These are phyloP conservation scores for Bacterosira constricta DNA, from an alignment of 108 stramenopile species.

Conservation along the genomic window DNA sequence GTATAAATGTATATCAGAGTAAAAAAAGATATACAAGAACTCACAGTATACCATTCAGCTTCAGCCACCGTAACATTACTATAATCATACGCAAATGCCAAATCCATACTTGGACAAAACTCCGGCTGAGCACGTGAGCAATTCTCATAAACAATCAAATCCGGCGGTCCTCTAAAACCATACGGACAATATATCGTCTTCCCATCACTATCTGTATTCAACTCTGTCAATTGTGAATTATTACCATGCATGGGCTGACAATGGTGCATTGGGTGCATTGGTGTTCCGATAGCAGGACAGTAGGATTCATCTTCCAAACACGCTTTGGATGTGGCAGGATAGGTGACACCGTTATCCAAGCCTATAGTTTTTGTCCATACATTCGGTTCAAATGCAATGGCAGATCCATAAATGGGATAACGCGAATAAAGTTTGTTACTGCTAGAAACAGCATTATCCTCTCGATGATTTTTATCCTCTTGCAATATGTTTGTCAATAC, in stretches of 20 bases:
- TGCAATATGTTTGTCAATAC: slow-evolving; percentile 15
- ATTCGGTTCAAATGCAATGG: slow-evolving; percentile 24
- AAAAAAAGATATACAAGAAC: neutral
- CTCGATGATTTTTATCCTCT: slow-evolving; percentile 9
- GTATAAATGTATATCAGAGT: neutral
- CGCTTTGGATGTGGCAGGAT: slow-evolving; percentile 2
- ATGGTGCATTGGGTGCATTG: too few species aligned
- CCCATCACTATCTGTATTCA: slow-evolving; percentile 15
- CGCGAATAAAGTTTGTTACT: neutral
- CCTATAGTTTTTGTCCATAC: neutral
- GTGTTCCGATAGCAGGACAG: too few species aligned
- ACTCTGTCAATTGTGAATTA: neutral
- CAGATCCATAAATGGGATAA: slow-evolving; percentile 30
- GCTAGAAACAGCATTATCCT: too few species aligned
- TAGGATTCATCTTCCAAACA: neutral
- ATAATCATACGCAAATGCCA: slow-evolving; percentile 27
- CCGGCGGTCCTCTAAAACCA: slow-evolving; percentile 17
- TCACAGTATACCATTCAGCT: slow-evolving; percentile 23
- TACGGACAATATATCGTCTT: slow-evolving; percentile 19
- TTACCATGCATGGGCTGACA: too few species aligned
- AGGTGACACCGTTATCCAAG: slow-evolving; percentile 11
- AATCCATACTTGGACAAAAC: slow-evolving; percentile 30
- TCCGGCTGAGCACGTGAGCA: slow-evolving; percentile 10
- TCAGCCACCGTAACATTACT: neutral
- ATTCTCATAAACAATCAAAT: slow-evolving; percentile 1